Base-by-base conservation (phyloP, 164 flowering plant genomes). In the Vitis rotundifolia region DNA sequence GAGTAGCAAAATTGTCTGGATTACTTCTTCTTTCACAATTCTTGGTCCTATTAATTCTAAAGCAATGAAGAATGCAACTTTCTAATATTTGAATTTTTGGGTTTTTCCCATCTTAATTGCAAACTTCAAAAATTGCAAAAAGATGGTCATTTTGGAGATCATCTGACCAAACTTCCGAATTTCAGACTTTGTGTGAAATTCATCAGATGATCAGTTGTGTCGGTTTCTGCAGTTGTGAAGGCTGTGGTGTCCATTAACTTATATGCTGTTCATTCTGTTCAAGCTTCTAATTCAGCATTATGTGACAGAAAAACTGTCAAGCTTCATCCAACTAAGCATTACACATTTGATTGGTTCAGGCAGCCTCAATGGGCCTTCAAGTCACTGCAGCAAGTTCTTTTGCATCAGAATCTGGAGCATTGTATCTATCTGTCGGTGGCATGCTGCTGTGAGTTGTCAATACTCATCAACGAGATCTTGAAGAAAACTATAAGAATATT, bases 391-490 rank as follows among this genome's bases (percentile, higher is more conserved):
- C 80, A n/a, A 81, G 80, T 63, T 77, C 83, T 49, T 75, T 68
- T 60, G 70, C 64, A 14, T 69, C 83, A 59, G 66, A 61, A 9
- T 56, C 70, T 58, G 75, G 61, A 26, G 76, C 71, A 58, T 26
- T 77, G 19, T 79, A 70, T 69, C 66, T 83, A 4, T 81, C 88
- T 64, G 79, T 81, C 61, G 83, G 86, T 69, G 84, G 88, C 67
- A 80, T 85, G 74, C 75, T 85, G 5, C 70, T 81, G 88, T 85
- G 68, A 80, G 88, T 78, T 66, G 48, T 73, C 56, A 57, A 49
- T 60, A 18, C 22, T 44, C 22, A 8, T 14, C 50, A 51, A 47
- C 66, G 50, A 11, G 54, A 6, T 9, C 13, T 12, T 31, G 15
- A 9, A 16, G 14, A 49, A 10, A 49, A 13, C 8, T 10, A 49